Evolutionary conservation across 1,284 basidiomycete genomes (phyloP), one percentile per base, ranked within the genome.

Genomic region (Heterobasidion occidentale): DNA sequence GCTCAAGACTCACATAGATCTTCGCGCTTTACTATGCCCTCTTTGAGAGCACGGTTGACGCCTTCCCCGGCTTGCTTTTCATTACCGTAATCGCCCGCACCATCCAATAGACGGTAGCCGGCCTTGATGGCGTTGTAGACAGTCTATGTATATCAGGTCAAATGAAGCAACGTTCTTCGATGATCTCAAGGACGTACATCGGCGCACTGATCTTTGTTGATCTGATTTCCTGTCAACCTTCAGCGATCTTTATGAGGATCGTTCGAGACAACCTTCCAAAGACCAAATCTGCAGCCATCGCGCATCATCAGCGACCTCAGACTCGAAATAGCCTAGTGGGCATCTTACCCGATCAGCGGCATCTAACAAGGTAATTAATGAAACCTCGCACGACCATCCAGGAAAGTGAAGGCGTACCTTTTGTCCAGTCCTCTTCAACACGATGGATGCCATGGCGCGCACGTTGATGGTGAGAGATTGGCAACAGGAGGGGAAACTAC

Each of bases 41-140:
- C 86, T 45, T 76, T 73, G 68, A 96, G 84, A 45, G 92, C 94
- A 55, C 88, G 79, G 49, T 74, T 76, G 56, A 88, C 77, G 59
- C 86, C 86, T 63, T 80, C 75, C 3, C 91, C 93, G 27, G 92
- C 92, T 70, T 94, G 89, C 66, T 84, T 89, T 72, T 96, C 92
- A 70, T 96, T 96, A 12, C 85, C 83, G 66, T 92, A 92, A 69
- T 90, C 87, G 61, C 82, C 77, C 20, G 90, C 92, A 61, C 84
- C 85, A 64, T 94, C 92, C 59, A 95, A 78, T 63, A 94, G 88
- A 61, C 90, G 82, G 70, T 89, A 91, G 1, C 90, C 87, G 47
- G 75, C 73, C 66, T 86, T 86, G 70, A 90, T 86, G 27, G 84
- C 86, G 58, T 80, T 71, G 71, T 87, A 87, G 51, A 88, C 84